phyloP scores from a whole-genome alignment of 176 grass and related monocot species.

The Oryza punctata region DNA sequence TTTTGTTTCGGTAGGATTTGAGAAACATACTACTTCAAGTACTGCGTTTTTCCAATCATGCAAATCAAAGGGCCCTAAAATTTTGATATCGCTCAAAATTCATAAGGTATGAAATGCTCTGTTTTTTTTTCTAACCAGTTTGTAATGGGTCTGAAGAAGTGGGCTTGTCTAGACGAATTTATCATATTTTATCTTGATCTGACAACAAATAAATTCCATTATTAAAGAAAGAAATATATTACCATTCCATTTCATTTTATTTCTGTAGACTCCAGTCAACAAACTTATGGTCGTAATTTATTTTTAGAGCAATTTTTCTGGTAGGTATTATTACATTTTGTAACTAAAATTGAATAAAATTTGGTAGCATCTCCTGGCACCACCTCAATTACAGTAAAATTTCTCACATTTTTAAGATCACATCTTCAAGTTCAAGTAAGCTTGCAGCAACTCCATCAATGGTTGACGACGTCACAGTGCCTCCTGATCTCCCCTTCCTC shows the following conservation, averaged over 20 bases:
- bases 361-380: too few relatives aligned
- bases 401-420: neutral
- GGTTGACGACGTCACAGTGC: neutral
- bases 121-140: neutral
- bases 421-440: neutral
- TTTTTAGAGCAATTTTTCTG: neutral
- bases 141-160: neutral
- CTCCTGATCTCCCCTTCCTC: conserved; percentile 20
- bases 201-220: neutral
- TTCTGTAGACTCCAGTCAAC: neutral
- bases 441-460: neutral
- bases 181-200: neutral
- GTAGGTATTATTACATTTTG: too few relatives aligned
- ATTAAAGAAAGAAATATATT: neutral
- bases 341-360: too few relatives aligned
- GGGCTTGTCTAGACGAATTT: neutral
- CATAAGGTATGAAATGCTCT: too few relatives aligned
- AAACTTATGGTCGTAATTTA: neutral
- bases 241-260: neutral
- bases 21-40: too few relatives aligned
- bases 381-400: neutral
- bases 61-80: too few relatives aligned
- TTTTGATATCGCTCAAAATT: too few relatives aligned
- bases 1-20: too few relatives aligned
- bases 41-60: too few relatives aligned